Percentiles rank a stretch among this genome's conserved stretches.
Evolutionary conservation across 352 stramenopile species (phyloP).

Genomic region (Phytophthora hybrid): DNA sequence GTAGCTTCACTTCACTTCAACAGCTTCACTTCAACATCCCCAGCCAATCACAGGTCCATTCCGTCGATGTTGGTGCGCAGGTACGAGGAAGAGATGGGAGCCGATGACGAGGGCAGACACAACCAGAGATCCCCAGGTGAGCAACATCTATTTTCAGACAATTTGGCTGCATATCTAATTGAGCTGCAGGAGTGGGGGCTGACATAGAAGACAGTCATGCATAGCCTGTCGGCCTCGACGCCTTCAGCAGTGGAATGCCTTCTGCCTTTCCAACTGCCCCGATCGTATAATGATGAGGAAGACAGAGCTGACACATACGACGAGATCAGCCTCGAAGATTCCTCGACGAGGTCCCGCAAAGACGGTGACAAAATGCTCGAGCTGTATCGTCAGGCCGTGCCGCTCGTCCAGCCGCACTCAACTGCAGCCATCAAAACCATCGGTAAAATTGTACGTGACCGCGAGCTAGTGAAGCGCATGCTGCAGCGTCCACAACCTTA

Average conservation of each 20-base stretch:
- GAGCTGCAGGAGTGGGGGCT: neutral
- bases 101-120: too few relatives aligned
- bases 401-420: conserved; percentile 69
- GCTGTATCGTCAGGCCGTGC: conserved; percentile 63
- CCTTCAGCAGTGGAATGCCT: conserved; percentile 26
- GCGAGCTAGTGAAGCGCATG: conserved; percentile 62
- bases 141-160: conserved; percentile 28
- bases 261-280: conserved; percentile 32
- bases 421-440: conserved; percentile 67
- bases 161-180: conserved; percentile 2
- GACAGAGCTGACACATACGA: conserved; percentile 16
- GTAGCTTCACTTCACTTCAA: neutral
- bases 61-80: too few relatives aligned
- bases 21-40: conserved; percentile 24
- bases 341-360: conserved; percentile 5
- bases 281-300: neutral
- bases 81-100: too few relatives aligned
- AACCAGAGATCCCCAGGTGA: too few relatives aligned
- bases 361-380: conserved; percentile 36
- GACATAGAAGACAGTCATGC: neutral
- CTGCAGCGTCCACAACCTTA: conserved; percentile 52
- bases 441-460: conserved; percentile 54
- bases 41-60: conserved; percentile 20
- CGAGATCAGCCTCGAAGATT: too few relatives aligned
- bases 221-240: conserved; percentile 1